Base-by-base conservation (phyloP, 2,329 filamentous ascomycete species). In the Fusarium metavorans region DNA sequence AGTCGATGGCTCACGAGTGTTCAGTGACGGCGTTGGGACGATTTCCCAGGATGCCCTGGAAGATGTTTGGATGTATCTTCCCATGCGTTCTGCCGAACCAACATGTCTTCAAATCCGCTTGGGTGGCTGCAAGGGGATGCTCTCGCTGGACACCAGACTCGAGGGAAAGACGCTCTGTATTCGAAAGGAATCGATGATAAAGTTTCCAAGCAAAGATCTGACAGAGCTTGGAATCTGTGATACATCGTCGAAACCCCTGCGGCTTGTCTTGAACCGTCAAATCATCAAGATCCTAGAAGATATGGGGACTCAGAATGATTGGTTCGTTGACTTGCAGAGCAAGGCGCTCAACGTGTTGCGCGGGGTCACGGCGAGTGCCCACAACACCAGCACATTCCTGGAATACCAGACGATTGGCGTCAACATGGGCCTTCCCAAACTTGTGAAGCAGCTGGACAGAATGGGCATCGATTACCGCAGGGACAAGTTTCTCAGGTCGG, bases 281-380 rank as follows among this genome's bases (percentile, higher is more conserved):
- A 86, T 95, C 70, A 95, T 97, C 83, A 97, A 97, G 80, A 95
- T 97, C 6, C 81, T 97, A 1, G 95, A 97, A 78, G 95, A 97
- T 74, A 91, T 96, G 81, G 87, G 88, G 0, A 90, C 93, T 0
- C 79, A 85, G 0, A 78, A 84, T 1, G 66, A 82, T 0, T 92
- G 89, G 80, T 96, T 97, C 73, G 79, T 92, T 13, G 77, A 85
- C 0, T 82, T 94, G 1, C 94, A 97, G 80, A 83, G 85, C 1
- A 83, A 84, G n/a, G 92, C 92, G 32, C 83, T 97, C 5, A 74
- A 87, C 0, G 84, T 87, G 14, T 84, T 97, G 6, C 88, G 90
- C 4, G 82, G 82, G 13, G 90, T 93, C 56, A 92, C 92, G 0
- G 83, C 86, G 0, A 88, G 86, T 23, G 84, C 89, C 0, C 78